Base-by-base conservation (phyloP, 257 asterid genomes). In the Sherardia arvensis region DNA sequence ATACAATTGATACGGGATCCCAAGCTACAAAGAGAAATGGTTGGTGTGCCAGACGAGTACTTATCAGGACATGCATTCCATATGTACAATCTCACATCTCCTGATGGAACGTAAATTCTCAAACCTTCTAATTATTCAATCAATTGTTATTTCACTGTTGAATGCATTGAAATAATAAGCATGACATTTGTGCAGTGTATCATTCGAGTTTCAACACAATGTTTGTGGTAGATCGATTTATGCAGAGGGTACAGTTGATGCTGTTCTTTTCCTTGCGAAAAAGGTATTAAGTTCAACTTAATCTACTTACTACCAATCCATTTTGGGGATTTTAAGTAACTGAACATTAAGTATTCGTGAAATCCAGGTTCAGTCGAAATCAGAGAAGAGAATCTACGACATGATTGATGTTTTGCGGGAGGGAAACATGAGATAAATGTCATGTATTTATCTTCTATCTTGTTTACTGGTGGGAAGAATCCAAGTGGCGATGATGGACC, bases 171-270 rank as follows among this genome's bases (percentile, higher is more conserved):
- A 23, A 25, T 26, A 26, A 23, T 11, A 54, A 26, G 51, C 18
- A 62, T 22, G 64, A 12, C 67, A 17, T 8, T 77, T 36, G 72
- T 32, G 27, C 77, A 93, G 97, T 34, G 99, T 93, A 66, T 73
- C 96, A 59, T 89, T 93, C 57, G 95, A 89, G 84, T 87, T 89
- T 73, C 94, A 89, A 79, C 99, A 90, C 81, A 89, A 93, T 71
- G 96, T 90, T 61, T 89, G 99, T 49, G 99, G 97, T 64, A 81
- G 99, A 84, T 92, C 97, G 59, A 92, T 92, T 76, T 92, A 92
- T 66, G 99, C 99, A 2, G 97, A 92, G 75, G 97, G 99, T 12
- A 89, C 97, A 0, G 93, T 92, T 43, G 99, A 92, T 77, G 97
- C 97, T 17, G 68, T 84, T 29, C 95, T 92, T 68, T 92, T 89